Base-by-base conservation (phyloP, 2,329 filamentous ascomycete species). In the Xylariomycetidae sp. region DNA sequence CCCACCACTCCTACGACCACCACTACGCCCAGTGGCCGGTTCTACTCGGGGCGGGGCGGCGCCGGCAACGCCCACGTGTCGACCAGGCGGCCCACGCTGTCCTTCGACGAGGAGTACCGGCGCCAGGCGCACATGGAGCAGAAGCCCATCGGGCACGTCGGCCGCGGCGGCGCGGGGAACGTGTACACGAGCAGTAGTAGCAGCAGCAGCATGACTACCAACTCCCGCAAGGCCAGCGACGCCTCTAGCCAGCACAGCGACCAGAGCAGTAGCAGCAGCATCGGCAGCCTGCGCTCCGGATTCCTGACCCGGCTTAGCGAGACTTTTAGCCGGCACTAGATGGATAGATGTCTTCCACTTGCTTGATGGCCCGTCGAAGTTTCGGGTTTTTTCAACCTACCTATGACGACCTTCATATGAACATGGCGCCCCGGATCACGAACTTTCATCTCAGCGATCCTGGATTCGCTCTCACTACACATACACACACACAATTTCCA, bases 71-170 rank as follows among this genome's bases (percentile, higher is more conserved):
- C 77, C 42, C 70, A 70, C 57, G 52, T 63, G 27, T 57, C 67
- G 33, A 56, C 61, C 34, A 64, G 76, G 54, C 69, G 75, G 30
- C 68, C 72, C 50, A 70, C 74, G 48, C 71, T 82, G 59, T 73
- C 69, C 39, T 85, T 85, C 60, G 78, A 82, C 56, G 79, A 82
- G 63, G 78, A 82, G 56, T 73, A 77, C 49, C 61, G 68, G 47
- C 68, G 70, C 42, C 70, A 75, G 49, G 66, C 69, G 48, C 63
- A 70, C 37, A 63, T 74, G 34, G 68, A 70, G 51, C 63, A 67
- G 44, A 61, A 69, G 49, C 63, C 71, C 34, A 64, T 70, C 15
- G 76, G 74, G 61, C 69, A 78, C 58, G 72, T 81, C 45, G 79
- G 79, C 40, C 74, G 79, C 28, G 79, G 79, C 41, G 79, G 79